Conservation (phyloP, 1,139 yeast species). For the Torulaspora pretoriensis region DNA sequence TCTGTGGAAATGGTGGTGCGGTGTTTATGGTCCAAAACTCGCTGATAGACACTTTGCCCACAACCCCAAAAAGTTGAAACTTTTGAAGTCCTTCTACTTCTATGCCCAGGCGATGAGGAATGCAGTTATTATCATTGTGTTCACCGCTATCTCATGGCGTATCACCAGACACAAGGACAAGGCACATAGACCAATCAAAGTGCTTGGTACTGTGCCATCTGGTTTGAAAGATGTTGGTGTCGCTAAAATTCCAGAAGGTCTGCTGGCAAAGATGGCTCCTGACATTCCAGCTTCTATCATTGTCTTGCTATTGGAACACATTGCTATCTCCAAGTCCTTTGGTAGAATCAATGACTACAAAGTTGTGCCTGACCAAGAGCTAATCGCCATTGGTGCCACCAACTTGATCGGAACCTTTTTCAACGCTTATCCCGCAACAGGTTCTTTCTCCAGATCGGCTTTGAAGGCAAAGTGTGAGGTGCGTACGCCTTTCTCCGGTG, state of each 20-base stretch:
- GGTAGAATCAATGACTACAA: conserved; percentile 91
- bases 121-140: conserved; percentile 73
- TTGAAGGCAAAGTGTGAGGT: conserved; percentile 94
- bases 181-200: conserved; percentile 42
- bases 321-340: conserved; percentile 88
- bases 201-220: conserved; percentile 74
- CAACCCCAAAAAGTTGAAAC: conserved; percentile 41
- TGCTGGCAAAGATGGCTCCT: conserved; percentile 58
- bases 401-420: conserved; percentile 89
- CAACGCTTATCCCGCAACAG: conserved; percentile 93
- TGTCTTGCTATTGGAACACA: conserved; percentile 81
- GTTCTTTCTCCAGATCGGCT: conserved; percentile 93
- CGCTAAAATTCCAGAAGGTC: conserved; percentile 60
- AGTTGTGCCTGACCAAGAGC: conserved; percentile 88
- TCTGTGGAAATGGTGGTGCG: conserved; percentile 56
- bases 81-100: conserved; percentile 43
- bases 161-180: conserved; percentile 43
- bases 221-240: conserved; percentile 78
- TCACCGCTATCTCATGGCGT: conserved; percentile 71
- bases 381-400: conserved; percentile 89
- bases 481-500: conserved; percentile 89
- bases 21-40: conserved; percentile 52
- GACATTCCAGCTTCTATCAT: conserved; percentile 84
- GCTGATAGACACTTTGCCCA: conserved; percentile 41
- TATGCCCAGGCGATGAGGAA: conserved; percentile 73